Evolutionary conservation across 257 asterid species (phyloP), one percentile per base, ranked within the genome.

Genomic region (Nicotiana undulata): DNA sequence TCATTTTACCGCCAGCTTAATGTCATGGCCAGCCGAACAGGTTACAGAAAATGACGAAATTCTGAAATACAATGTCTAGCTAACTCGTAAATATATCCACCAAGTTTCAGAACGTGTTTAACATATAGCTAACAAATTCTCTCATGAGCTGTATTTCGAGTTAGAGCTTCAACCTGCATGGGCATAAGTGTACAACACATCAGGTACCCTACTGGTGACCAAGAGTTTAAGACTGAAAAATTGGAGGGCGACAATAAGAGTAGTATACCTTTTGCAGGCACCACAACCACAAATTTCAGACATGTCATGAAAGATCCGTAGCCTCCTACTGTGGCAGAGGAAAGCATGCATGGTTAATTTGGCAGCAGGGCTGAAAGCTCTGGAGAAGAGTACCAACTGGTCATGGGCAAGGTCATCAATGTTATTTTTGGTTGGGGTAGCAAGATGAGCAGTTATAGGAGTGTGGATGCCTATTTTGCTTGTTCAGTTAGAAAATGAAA

Each of bases 331-430:
- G 15, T 70, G 58, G 77, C 22, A 70, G 77, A 70, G 59, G 56
- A 44, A 70, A 70, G 76, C 31, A 70, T 12, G 59, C 59, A 70
- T 3, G 58, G 58, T 15, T 12, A 20, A 70, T 70, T 44, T 44
- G 77, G 77, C 76, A 44, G 77, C 34, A 70, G 77, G 44, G 77
- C 34, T 70, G 56, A 67, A 66, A 37, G 20, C 31, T 32, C 75
- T 32, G 26, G 10, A 70, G 77, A 70, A 40, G 55, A 37, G 55
- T 37, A n/a, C 58, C 58, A 20, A 40, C 58, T 22, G 34, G 77
- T 52, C 58, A 70, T 44, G 16, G 32, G 32, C 32, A 68, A 3
- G 56, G 17, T 37, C 28, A 40, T 70, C 28, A 20, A 20, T 44
- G 9, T 26, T 70, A 6, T 20, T 70, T 22, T 37, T 68, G 56